Evolutionary conservation across 345 rosid species (phyloP), one percentile per base, ranked within the genome.

Genomic region (Rubroshorea leprosula): DNA sequence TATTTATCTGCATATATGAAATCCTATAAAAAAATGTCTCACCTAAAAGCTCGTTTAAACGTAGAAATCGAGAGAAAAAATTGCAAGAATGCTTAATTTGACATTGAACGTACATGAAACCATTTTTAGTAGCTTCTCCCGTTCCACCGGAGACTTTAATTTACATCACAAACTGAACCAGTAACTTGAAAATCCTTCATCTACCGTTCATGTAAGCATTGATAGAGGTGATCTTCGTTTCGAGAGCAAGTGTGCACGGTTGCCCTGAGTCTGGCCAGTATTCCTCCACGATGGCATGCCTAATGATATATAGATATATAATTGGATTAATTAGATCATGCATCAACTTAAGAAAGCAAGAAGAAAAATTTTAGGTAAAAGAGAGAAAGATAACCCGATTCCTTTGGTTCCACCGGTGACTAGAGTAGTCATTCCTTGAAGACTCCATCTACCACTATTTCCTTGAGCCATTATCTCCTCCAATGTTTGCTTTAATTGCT

Each of bases 71-170:
- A n/a, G n/a, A n/a, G n/a, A n/a, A n/a, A n/a, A n/a, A n/a, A 65
- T 71, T 59, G 78, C 88, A 15, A 86, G 67, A 52, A 86, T 82
- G 72, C 80, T 74, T 1, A 56, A 48, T 24, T 41, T 56, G 0
- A 48, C 60, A 23, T 9, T 1, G 19, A 41, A 56, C 16, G 11
- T 6, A 41, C 29, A 39, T 17, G 60, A 56, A 3, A 56, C 31
- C 0, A 15, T 56, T 18, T 23, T 23, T 16, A 56, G 0, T 10
- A 56, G 49, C 5, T 41, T 41, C 5, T 41, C 49, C 14, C 60
- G 21, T 56, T 56, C 49, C 6, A 20, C 6, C 10, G 5, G 60
- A 39, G 19, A 13, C 0, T n/a, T n/a, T n/a, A n/a, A n/a, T 48
- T 13, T 1, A 39, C 49, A 41, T 56, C 60, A 23, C 49, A 41